Evolutionary conservation across 2,329 filamentous ascomycete genomes (phyloP).

Genomic region (Reticulascus tulasneorum): DNA sequence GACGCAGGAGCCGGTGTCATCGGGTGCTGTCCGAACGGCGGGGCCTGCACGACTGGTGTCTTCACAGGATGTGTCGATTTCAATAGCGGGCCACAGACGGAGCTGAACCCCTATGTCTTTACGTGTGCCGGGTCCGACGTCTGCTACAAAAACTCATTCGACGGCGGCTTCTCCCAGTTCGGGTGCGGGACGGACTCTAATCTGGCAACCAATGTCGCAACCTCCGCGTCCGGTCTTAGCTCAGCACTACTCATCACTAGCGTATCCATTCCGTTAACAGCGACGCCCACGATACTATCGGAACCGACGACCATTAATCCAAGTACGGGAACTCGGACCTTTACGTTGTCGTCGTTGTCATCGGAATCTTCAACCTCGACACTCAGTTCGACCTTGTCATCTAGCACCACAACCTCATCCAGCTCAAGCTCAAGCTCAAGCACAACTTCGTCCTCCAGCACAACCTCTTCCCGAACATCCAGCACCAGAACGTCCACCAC

Average conservation of each 20-base stretch:
- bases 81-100: slow-evolving; percentile 45
- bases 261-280: slow-evolving; percentile 37
- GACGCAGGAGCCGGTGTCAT: slow-evolving; percentile 46
- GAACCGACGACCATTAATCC: slow-evolving; percentile 39
- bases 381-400: not conserved
- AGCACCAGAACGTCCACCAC: slow-evolving; percentile 15
- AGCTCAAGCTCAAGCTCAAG: not conserved
- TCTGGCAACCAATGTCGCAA: slow-evolving; percentile 44
- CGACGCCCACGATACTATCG: slow-evolving; percentile 31
- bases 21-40: slow-evolving; percentile 52
- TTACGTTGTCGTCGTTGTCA: too few species aligned
- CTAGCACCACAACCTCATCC: slow-evolving; percentile 6
- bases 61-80: slow-evolving; percentile 55
- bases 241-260: slow-evolving; percentile 30
- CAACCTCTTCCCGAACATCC: slow-evolving; percentile 7
- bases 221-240: slow-evolving; percentile 40
- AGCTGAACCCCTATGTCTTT: slow-evolving; percentile 52
- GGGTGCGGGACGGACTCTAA: slow-evolving; percentile 50
- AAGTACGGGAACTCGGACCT: slow-evolving; percentile 24
- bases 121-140: slow-evolving; percentile 48
- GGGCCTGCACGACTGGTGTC: slow-evolving; percentile 49
- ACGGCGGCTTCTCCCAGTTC: slow-evolving; percentile 52
- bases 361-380: slow-evolving; percentile 5
- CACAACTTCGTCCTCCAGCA: slow-evolving; percentile 1
- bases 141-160: slow-evolving; percentile 53